These are phyloP conservation scores for Epichloe uncinata DNA, from an alignment of 2,329 filamentous ascomycete species.

Conservation along the genomic window DNA sequence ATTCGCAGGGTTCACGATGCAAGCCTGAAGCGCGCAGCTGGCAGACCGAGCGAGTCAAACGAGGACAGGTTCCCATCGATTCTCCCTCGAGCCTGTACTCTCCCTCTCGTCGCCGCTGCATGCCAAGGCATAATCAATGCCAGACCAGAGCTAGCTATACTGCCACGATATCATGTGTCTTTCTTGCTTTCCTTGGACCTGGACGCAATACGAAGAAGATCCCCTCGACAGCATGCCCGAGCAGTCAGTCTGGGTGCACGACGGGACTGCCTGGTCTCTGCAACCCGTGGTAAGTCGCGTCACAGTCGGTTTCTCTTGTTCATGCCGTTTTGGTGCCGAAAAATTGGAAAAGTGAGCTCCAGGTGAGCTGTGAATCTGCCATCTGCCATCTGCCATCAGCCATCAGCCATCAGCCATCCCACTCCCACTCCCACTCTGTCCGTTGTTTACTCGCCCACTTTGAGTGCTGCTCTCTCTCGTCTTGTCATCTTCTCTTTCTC, in stretches of 20 bases:
- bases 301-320: neutral
- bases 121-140: neutral
- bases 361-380: conserved; percentile 4
- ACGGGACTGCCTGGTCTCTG: conserved; percentile 24
- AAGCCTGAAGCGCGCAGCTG: neutral
- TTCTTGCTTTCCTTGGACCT: conserved; percentile 38
- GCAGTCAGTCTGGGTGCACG: conserved; percentile 29
- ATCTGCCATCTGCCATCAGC: no score
- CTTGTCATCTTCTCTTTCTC: neutral
- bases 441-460: neutral
- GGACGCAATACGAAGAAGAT: conserved; percentile 32
- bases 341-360: conserved; percentile 3
- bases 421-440: neutral
- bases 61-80: no score
- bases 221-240: conserved; percentile 22
- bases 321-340: neutral
- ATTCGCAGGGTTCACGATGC: neutral
- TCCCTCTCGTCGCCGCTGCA: neutral
- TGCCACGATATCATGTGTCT: conserved; percentile 33
- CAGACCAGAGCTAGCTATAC: neutral
- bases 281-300: conserved; percentile 24
- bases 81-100: no score
- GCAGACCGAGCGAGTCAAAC: neutral
- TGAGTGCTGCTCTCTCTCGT: neutral
- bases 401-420: no score